phyloP scores from a whole-genome alignment of 495 filamentous ascomycete genomes.

The Thermothielavioides terrestris region DNA sequence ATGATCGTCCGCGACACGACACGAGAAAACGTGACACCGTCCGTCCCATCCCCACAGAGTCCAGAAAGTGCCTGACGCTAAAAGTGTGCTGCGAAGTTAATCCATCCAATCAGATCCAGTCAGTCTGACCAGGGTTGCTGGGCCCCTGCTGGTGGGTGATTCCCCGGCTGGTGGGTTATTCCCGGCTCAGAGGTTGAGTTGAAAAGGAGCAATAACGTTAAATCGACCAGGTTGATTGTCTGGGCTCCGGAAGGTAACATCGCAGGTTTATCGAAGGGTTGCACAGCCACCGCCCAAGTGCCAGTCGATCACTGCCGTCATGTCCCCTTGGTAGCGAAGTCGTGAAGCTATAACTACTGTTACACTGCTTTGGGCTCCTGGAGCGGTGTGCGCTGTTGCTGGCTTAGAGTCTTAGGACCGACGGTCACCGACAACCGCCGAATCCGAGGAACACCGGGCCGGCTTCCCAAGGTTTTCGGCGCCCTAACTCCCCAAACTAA shows the following conservation, averaged over 20 bases:
- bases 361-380: not conserved
- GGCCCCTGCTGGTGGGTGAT: not conserved
- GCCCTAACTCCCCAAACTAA: too few species aligned
- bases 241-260: not conserved
- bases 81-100: too few species aligned
- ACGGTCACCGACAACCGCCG: not conserved
- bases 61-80: too few species aligned
- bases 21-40: constrained; percentile 11
- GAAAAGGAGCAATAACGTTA: not conserved
- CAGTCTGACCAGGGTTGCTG: not conserved
- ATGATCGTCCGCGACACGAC: too few species aligned
- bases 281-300: constrained; percentile 2
- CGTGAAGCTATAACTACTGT: not conserved
- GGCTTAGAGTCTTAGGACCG: not conserved
- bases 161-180: not conserved
- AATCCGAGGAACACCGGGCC: too few species aligned
- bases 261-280: constrained; percentile 3
- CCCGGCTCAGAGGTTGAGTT: not conserved
- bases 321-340: not conserved
- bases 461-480: too few species aligned
- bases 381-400: not conserved
- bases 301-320: too few species aligned
- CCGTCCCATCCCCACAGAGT: too few species aligned
- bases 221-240: not conserved
- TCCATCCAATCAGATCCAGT: too few species aligned